Evolutionary conservation across 2,329 filamentous ascomycete genomes (phyloP), one percentile per base, ranked within the genome.

Genomic region (Furcasterigmium sp.): DNA sequence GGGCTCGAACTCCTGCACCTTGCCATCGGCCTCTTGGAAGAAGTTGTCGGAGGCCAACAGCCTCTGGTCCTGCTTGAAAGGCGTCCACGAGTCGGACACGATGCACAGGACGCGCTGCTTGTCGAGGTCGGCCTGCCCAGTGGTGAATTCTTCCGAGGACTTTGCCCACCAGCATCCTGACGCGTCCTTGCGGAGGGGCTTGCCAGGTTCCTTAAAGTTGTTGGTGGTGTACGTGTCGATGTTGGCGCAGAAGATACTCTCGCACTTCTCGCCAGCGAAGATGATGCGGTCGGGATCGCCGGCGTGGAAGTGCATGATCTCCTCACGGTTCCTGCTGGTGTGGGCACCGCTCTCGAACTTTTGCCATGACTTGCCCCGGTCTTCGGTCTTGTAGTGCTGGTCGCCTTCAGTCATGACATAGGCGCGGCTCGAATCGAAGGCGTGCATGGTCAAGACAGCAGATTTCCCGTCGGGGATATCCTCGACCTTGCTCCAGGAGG

Each of bases 141-240:
- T 83, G 26, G 78, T 79, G 60, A 98, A 96, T 34, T 82, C 65
- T 5, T 78, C 74, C 11, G 86, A 82, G 13, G 81, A 80, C 58
- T 88, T 88, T 41, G 93, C 91, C 89, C 91, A 98, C 61, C 84
- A 80, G 62, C 93, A 98, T 48, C 85, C 84, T 39, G 80, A 73
- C 3, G 87, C 87, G 52, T 82, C 77, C 34, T 77, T 71, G 41
- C 85, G 77, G 46, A 96, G 73, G 6, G 73, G 64, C 51, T 85
- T 76, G 41, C 80, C 76, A 35, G 75, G 65, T 5, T 76, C 77
- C 51, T 84, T 74, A 69, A 98, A 98, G 51, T 88, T 88, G 63
- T 97, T 85, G 13, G 76, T 82, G 3, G 93, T 97, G 61, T 95
- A 96, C 58, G 73, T 70, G 42, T 78, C 69, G 46, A 76, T 65